Conservation (phyloP, 2,329 filamentous ascomycete species). For the Coniochaeta hoffmannii region DNA sequence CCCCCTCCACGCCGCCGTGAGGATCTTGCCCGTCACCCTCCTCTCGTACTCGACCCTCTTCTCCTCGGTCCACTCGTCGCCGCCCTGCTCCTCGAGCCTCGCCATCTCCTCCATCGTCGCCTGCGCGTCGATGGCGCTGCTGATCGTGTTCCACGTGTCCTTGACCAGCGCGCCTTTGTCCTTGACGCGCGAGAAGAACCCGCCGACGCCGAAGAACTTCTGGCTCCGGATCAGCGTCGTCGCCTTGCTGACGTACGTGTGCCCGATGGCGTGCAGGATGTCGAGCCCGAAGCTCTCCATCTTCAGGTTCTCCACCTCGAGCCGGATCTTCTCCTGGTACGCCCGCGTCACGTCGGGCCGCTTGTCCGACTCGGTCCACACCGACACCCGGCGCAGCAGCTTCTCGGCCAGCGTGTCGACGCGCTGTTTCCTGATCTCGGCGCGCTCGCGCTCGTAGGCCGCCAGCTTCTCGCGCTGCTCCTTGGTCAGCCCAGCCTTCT, state of each 20-base stretch:
- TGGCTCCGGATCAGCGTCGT: slow-evolving; percentile 86
- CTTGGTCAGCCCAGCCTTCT: slow-evolving; percentile 78
- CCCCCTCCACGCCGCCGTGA: slow-evolving; percentile 92
- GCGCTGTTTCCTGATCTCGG: slow-evolving; percentile 74
- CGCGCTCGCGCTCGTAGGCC: slow-evolving; percentile 81
- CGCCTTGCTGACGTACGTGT: slow-evolving; percentile 83
- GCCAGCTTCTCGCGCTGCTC: slow-evolving; percentile 90
- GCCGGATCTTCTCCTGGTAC: slow-evolving; percentile 87
- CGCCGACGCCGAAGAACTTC: slow-evolving; percentile 92
- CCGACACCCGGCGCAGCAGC: slow-evolving; percentile 78
- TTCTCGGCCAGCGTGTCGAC: slow-evolving; percentile 79
- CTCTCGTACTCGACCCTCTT: slow-evolving; percentile 93
- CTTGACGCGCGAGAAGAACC: slow-evolving; percentile 89
- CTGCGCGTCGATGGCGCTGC: slow-evolving; percentile 91
- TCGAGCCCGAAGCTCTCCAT: slow-evolving; percentile 98
- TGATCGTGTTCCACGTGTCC: slow-evolving; percentile 98
- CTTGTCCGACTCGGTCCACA: slow-evolving; percentile 98
- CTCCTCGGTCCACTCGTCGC: slow-evolving; percentile 98
- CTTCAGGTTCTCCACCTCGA: slow-evolving; percentile 96
- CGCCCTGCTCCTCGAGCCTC: slow-evolving; percentile 86
- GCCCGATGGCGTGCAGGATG: slow-evolving; percentile 89
- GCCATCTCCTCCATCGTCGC: slow-evolving; percentile 99
- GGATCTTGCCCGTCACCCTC: slow-evolving; percentile 92
- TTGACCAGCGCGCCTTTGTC: slow-evolving; percentile 96
- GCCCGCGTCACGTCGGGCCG: slow-evolving; percentile 73